phyloP scores from a whole-genome alignment of 2,329 filamentous ascomycete genomes.

The Aquanectria penicillioides region DNA sequence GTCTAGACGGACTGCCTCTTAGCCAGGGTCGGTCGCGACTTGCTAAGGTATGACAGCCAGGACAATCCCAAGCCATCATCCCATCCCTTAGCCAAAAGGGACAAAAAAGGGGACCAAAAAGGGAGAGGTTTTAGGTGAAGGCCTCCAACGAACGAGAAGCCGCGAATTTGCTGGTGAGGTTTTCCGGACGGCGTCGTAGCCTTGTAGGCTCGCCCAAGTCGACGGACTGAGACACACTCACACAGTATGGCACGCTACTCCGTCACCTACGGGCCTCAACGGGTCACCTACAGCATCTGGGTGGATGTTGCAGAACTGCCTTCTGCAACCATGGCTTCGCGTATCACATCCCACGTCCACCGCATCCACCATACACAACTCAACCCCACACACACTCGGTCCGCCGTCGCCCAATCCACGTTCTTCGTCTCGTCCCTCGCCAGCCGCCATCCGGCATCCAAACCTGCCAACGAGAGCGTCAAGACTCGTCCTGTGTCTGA shows the following conservation, averaged over 20 bases:
- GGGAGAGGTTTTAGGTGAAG: not conserved
- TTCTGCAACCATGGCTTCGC: conserved; percentile 18
- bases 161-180: too few relatives aligned
- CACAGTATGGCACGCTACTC: conserved; percentile 9
- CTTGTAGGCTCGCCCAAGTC: not conserved
- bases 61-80: not conserved
- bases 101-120: not conserved
- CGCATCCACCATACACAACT: conserved; percentile 13
- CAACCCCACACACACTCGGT: conserved; percentile 10
- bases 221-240: not conserved
- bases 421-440: conserved; percentile 25
- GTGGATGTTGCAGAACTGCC: conserved; percentile 18
- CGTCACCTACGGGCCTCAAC: not conserved
- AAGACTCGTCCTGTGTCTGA: not conserved
- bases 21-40: not conserved
- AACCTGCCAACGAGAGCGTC: conserved; percentile 9
- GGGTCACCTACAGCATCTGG: conserved; percentile 14
- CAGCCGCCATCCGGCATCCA: conserved; percentile 19
- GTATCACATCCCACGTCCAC: conserved; percentile 22
- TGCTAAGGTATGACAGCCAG: conserved; percentile 9
- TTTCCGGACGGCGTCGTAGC: too few relatives aligned
- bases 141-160: conserved; percentile 7
- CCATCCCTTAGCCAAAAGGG: not conserved
- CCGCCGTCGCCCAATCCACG: conserved; percentile 29
- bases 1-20: not conserved